These are phyloP conservation scores for Arabidopsis suecica DNA, from an alignment of 345 rosid genomes.

Conservation along the genomic window DNA sequence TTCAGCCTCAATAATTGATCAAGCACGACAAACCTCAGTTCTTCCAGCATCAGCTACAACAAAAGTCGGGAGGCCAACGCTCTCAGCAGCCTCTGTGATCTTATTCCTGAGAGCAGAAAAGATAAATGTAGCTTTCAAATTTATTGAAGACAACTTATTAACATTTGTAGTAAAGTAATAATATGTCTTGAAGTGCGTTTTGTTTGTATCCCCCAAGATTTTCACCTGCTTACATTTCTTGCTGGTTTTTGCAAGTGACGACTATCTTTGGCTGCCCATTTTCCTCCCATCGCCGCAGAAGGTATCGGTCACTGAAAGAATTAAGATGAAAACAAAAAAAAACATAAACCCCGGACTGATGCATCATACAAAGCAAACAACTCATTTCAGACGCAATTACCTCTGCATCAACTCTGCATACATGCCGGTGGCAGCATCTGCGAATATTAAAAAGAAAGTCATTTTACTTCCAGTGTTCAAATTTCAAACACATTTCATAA, in stretches of 20 bases:
- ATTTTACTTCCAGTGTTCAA: slow-evolving; percentile 17
- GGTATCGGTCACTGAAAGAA: slow-evolving; percentile 63
- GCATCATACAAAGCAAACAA: slow-evolving; percentile 10
- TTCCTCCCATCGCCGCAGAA: slow-evolving; percentile 82
- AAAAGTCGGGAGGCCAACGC: slow-evolving; percentile 82
- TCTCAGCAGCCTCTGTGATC: slow-evolving; percentile 79
- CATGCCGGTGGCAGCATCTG: slow-evolving; percentile 95
- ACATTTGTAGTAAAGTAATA: slow-evolving; percentile 4
- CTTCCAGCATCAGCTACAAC: slow-evolving; percentile 96
- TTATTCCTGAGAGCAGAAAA: slow-evolving; percentile 60
- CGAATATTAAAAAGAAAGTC: slow-evolving; percentile 29
- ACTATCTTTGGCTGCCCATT: slow-evolving; percentile 92
- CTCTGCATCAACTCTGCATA: slow-evolving; percentile 82
- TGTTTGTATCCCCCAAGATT: slow-evolving; percentile 32
- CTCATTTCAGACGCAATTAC: slow-evolving; percentile 42
- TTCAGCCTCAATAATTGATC: background rate
- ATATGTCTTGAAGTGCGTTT: slow-evolving; percentile 21
- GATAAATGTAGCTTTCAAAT: slow-evolving; percentile 16
- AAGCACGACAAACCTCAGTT: slow-evolving; percentile 63
- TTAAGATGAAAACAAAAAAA: slow-evolving; percentile 20
- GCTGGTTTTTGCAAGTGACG: slow-evolving; percentile 80
- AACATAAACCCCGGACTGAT: slow-evolving; percentile 20
- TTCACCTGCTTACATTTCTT: slow-evolving; percentile 82
- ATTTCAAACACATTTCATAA: background rate
- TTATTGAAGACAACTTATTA: slow-evolving; percentile 13